Base-by-base conservation (phyloP, 305 asterid species). In the Rubia tinctorum region DNA sequence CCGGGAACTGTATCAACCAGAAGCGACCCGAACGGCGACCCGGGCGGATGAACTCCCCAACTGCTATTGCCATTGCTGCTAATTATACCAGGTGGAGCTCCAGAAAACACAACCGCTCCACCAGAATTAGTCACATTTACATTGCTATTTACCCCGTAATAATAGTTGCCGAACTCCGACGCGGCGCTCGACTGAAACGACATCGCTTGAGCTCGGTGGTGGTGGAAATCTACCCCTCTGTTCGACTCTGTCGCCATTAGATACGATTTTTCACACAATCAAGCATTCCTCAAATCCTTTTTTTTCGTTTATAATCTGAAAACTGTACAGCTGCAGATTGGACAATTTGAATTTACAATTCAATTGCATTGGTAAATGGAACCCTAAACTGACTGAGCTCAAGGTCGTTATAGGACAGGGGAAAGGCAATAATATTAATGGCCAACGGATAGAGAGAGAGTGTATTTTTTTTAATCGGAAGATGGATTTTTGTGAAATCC, bases 1-100 rank as follows among this genome's bases (percentile, higher is more conserved):
- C 95, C 95, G 6, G 96, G 91, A 53, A 76, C 87, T 10, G 90
- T 83, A 75, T 91, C 93, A 72, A 90, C 72, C 75, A 88, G 82
- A 49, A 85, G 84, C 71, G 96, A 69, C 39, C 75, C 77, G 0
- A 71, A 71, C 37, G 74, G 42, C 51, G 27, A 58, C 69, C 77
- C 83, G 4, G 71, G 68, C 59, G 53, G 78, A 66, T 76, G 74
- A 69, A 70, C 70, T 53, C 68, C 81, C 14, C 72, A 68, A 76
- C 62, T 73, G 66, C 51, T 72, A 69, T 39, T 66, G 59, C 53
- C 55, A 43, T 51, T 37, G 18, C 74, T 20, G 56, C 75, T 58
- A 3, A 58, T 59, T 3, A 43, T 20, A 22, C 18, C 59, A 8
- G 59, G 44, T 17, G 75, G 80, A 75, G 75, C 71, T 51, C 77